Evolutionary conservation across 1,284 basidiomycete species (phyloP), one percentile per base, ranked within the genome.

Genomic region (Boletellus deceptivus): DNA sequence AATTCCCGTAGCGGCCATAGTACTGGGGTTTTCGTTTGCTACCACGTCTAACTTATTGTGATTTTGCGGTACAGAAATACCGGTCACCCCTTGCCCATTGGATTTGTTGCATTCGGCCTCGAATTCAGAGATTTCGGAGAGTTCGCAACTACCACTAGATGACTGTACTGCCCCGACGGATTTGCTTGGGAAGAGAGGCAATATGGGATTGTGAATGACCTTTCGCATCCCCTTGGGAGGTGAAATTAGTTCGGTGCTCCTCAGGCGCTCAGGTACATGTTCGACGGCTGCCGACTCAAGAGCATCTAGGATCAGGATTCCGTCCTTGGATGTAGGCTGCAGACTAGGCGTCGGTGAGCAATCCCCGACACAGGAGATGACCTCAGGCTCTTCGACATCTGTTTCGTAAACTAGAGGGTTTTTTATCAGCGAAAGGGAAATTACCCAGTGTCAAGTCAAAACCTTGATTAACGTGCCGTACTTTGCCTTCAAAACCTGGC

Each of bases 401-500:
- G 65, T 69, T 46, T 64, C 55, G 24, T 67, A 70, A 36, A 67
- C 64, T 67, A n/a, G 33, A 39, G 17, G 34, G n/a, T 48, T 25
- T 25, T 35, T 43, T 7, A 33, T 49, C 27, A 31, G 22, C 8
- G 38, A 43, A 36, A 31, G 29, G 29, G 31, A 35, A 17, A 16
- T 6, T 17, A 38, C 46, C 4, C 3, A 16, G 8, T 24, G 11
- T 16, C 11, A 10, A 27, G 40, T 45, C 43, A 14, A 25, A 44
- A 70, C 65, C 64, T 54, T 70, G 47, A 27, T 60, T 56, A 20
- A 67, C 64, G 33, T 56, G 68, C 43, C 61, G 67, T 24, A 67
- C 46, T 54, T 67, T 70, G n/a, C 58, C 64, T 53, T 68, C 69
- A 20, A 71, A 69, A 24, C 62, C 63, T 37, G 63, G 43, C 16